Base-by-base conservation (phyloP, 345 rosid species). In the Eucalyptus caleyi region DNA sequence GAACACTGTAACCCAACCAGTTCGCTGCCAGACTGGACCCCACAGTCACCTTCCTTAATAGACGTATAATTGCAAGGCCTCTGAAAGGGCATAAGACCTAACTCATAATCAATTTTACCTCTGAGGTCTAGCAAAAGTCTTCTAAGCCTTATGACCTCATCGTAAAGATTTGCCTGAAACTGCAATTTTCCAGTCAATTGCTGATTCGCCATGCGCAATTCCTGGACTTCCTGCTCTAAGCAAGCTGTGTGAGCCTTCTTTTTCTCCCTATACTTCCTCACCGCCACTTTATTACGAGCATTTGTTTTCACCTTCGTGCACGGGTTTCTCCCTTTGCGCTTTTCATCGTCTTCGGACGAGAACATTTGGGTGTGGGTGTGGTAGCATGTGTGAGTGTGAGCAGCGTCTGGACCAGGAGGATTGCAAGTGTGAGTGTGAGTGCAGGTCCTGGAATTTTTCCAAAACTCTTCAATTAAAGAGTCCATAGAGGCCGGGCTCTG, bases 361-460 rank as follows among this genome's bases (percentile, higher is more conserved):
- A 93, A 86, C 88, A 93, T 89, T 88, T 87, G 95, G 69, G 96
- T 93, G 87, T 96, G 98, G 5, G 96, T 90, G 91, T 95, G 98
- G 94, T 91, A 93, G 90, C 99, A 96, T 42, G 96, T 96, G 89
- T 97, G 99, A 0, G 96, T 91, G 90, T 95, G 97, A 9, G 95
- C 91, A 4, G 94, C 91, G 82, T 91, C 95, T 47, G 98, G 96
- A 12, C 95, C 97, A 30, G 95, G 96, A 47, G 95, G 97, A 85
- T 94, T 95, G 91, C 99, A 96, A 50, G 97, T 94, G 91, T 97
- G 99, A 34, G 96, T 95, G 92, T 96, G 98, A 49, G 94, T 94
- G 88, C 98, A 96, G 24, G 95, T 93, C 90, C 88, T 92, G 14
- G 93, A 88, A 90, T 89, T 92, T 90, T 90, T 94, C 90, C 88